Evolutionary conservation across 805 yeast genomes (phyloP).

Genomic region (Helenozyma rhizophorensis): DNA sequence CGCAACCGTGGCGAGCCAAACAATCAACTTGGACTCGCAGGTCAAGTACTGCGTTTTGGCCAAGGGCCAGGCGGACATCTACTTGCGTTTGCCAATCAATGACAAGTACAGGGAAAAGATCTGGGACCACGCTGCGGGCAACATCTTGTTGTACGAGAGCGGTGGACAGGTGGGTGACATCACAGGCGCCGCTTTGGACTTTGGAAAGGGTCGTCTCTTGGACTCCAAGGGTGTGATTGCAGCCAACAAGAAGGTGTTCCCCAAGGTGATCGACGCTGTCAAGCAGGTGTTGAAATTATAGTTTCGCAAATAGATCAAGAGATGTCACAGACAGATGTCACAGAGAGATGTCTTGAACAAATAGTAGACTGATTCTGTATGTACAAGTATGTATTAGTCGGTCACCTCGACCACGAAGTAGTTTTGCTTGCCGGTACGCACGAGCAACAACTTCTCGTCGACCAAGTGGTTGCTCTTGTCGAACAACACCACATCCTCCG

Average conservation of each 20-base stretch:
- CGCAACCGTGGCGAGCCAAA: slow-evolving; percentile 54
- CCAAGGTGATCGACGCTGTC: slow-evolving; percentile 48
- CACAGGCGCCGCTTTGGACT: slow-evolving; percentile 67
- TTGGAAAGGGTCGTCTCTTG: slow-evolving; percentile 80
- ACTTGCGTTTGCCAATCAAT: slow-evolving; percentile 80
- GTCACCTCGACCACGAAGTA: slow-evolving; percentile 44
- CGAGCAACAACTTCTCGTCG: slow-evolving; percentile 55
- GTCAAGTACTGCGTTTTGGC: slow-evolving; percentile 92
- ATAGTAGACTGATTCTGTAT: not conserved
- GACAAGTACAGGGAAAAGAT: slow-evolving; percentile 83
- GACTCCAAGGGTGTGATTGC: slow-evolving; percentile 93
- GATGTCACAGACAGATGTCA: not conserved
- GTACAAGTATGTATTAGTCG: slow-evolving; percentile 6
- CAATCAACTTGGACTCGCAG: slow-evolving; percentile 88
- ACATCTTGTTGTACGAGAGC: slow-evolving; percentile 77
- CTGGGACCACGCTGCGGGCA: slow-evolving; percentile 99
- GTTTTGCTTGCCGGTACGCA: slow-evolving; percentile 73
- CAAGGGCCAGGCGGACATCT: slow-evolving; percentile 88
- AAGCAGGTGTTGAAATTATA: slow-evolving; percentile 18
- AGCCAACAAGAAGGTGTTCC: slow-evolving; percentile 48
- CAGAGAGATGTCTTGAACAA: not conserved
- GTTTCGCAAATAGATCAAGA: too few species aligned
- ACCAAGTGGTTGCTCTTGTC: slow-evolving; percentile 46
- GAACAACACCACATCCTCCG: slow-evolving; percentile 47
- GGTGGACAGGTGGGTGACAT: slow-evolving; percentile 91